A percentile compares a stretch with the other conserved stretches of the same genome.
Evolutionary conservation across 208 protist genomes (phyloP).

Genomic region (Trichomonas vaginalis): DNA sequence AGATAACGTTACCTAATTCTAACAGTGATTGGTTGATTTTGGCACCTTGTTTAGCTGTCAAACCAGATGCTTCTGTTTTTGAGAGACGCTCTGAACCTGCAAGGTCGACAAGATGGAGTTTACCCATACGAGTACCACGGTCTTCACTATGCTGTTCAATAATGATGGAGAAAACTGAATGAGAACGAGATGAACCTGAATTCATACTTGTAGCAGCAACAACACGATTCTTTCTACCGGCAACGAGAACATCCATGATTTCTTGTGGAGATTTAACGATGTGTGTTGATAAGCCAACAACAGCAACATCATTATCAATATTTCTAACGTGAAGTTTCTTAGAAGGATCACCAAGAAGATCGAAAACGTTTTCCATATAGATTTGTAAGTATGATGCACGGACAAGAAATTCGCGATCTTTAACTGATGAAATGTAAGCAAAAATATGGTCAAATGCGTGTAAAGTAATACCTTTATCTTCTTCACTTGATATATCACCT

Average conservation of each 20-base stretch:
- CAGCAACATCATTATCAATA: background rate
- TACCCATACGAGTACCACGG: constrained; percentile 22
- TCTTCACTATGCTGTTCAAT: constrained; percentile 32
- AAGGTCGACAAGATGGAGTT: constrained; percentile 48
- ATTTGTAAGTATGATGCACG: constrained; percentile 38
- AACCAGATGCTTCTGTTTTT: constrained; percentile 42
- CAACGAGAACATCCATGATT: constrained; percentile 20
- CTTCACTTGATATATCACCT: background rate
- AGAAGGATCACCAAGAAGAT: constrained; percentile 32
- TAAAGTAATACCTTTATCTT: constrained; percentile 7
- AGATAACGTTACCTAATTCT: constrained; percentile 45
- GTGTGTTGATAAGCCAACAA: constrained; percentile 22
- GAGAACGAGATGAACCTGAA: constrained; percentile 36
- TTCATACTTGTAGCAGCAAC: constrained; percentile 31
- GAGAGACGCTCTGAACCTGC: constrained; percentile 43
- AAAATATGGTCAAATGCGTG: constrained; percentile 22
- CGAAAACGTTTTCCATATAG: constrained; percentile 42
- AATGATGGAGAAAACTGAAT: constrained; percentile 46
- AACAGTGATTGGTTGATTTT: constrained; percentile 53
- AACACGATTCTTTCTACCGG: constrained; percentile 25
- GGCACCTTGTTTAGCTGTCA: constrained; percentile 41
- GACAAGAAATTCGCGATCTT: constrained; percentile 26
- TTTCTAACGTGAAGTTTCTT: constrained; percentile 17
- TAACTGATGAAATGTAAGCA: constrained; percentile 4
- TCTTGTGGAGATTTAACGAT: constrained; percentile 22